These are phyloP conservation scores for Rhizopogon sp. DNA, from an alignment of 768 basidiomycete genomes.

Conservation along the genomic window DNA sequence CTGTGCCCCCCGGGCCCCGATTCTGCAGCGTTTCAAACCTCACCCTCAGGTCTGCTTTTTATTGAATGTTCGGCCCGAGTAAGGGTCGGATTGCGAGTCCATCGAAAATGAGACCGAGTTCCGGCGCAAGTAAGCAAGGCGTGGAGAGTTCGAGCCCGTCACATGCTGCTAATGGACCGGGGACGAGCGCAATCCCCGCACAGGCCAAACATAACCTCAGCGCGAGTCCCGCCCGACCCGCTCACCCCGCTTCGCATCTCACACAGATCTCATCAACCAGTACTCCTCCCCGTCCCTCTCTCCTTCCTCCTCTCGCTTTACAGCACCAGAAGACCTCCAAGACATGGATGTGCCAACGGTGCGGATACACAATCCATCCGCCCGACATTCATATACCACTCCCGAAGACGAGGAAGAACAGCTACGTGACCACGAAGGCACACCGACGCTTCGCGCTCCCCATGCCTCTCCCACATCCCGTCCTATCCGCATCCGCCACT, in stretches of 20 bases:
- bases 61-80: neutral
- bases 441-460: neutral
- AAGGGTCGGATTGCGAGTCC: neutral
- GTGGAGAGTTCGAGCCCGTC: neutral
- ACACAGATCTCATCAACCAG: conserved; percentile 15
- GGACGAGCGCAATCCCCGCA: conserved; percentile 14
- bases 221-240: conserved; percentile 13
- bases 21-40: too few relatives aligned
- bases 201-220: conserved; percentile 15
- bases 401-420: neutral
- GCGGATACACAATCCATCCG: neutral
- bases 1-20: too few relatives aligned
- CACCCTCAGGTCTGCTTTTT: too few relatives aligned
- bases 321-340: neutral
- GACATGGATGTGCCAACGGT: neutral
- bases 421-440: neutral
- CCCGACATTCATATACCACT: neutral
- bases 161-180: neutral
- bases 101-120: neutral
- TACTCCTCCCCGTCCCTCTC: conserved; percentile 4
- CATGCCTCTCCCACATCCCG: conserved; percentile 6
- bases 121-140: neutral
- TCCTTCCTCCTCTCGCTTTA: neutral
- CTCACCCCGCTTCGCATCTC: conserved; percentile 18
- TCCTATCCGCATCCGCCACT: conserved; percentile 27